Evolutionary conservation across 371 early-diverging fungal genomes (phyloP), one percentile per base, ranked within the genome.

Genomic region (Actinomortierella ambigua): DNA sequence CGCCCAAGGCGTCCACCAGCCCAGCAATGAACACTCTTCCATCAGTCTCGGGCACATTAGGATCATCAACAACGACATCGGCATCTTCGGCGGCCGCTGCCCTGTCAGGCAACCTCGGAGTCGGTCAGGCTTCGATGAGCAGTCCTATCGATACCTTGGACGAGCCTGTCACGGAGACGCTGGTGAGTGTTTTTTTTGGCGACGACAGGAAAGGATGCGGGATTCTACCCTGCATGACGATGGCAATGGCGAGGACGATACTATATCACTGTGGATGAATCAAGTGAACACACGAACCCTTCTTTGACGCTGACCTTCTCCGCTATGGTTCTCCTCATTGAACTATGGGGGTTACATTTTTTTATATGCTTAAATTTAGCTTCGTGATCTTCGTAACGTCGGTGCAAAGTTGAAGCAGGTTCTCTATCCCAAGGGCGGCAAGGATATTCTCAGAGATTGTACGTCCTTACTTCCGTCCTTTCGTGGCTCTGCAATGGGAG

Each of bases 111-210:
- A 63, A 68, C 55, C 75, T 73, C 50, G 68, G 75, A 63, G 68
- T 67, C 46, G 75, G 75, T 7, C 68, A 73, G 53, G 75, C 75
- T 39, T 57, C 57, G 61, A 63, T 67, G 61, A 68, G 75, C 40
- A 41, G 66, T 23, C 34, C 34, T 11, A 76, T 61, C 41, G 86
- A 96, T 79, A 96, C 98, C 18, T 83, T 97, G 44, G 98, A 97
- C 76, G 98, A 97, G 71, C 95, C 98, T 22, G 92, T 97, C 17
- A 85, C 87, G 22, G 88, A 80, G 42, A 93, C 94, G 26, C 82
- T 93, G 67, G 93, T 92, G 83, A 65, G 84, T 69, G 46, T 40
- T 46, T 14, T 27, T 24, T 27, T 23, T 7, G 57, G 7, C n/a
- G 18, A 39, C 22, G 23, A 3, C 39, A 26, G 27, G 18, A 15